Conservation (phyloP, 2,329 filamentous ascomycete genomes). For the Pseudogymnoascus sp. region DNA sequence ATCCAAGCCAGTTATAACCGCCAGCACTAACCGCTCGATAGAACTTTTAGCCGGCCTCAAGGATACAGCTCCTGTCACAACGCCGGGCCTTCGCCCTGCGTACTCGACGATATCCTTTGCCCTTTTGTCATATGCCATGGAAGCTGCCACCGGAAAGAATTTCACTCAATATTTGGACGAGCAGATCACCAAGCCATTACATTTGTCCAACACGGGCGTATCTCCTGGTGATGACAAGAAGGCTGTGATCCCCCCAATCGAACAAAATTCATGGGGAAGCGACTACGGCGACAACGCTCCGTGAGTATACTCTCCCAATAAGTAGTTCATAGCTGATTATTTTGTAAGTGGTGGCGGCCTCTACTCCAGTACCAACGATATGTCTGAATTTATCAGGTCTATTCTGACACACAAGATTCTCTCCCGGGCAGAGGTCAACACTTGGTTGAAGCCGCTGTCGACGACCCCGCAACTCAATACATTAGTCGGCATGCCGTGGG, state of each 20-base stretch:
- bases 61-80: not conserved
- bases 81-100: not conserved
- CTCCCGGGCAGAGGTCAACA: not conserved
- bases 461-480: conserved; percentile 1
- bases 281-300: not conserved
- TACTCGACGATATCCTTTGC: not conserved
- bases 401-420: conserved; percentile 4
- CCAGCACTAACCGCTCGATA: not conserved
- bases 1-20: not conserved
- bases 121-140: conserved; percentile 30
- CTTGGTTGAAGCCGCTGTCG: conserved; percentile 11
- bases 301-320: not conserved
- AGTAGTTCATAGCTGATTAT: not conserved
- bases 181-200: conserved; percentile 25
- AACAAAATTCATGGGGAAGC: not conserved
- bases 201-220: conserved; percentile 24
- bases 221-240: not conserved
- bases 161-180: not conserved
- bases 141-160: conserved; percentile 29
- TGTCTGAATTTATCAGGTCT: conserved; percentile 23
- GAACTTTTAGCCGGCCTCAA: not conserved
- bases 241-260: not conserved
- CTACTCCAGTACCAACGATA: conserved; percentile 28
- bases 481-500: conserved; percentile 7
- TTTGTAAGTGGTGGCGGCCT: conserved; percentile 29